Evolutionary conservation across 139 green algal species (phyloP).

Genomic region (Micractinium conductrix): DNA sequence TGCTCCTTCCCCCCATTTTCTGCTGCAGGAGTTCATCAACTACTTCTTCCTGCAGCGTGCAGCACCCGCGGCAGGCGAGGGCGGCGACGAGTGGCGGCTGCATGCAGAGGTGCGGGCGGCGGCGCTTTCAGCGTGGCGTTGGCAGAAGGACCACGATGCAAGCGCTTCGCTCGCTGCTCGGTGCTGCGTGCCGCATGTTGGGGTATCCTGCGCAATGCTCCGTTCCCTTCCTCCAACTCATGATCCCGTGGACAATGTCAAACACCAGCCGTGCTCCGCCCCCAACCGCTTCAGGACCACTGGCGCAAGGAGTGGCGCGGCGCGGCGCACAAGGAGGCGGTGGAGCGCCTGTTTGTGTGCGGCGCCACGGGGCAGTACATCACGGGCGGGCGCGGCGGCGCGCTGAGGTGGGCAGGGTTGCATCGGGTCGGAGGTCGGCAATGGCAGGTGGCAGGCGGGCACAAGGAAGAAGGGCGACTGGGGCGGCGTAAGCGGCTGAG

Average conservation of each 20-base stretch:
- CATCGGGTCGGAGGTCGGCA: too few relatives aligned
- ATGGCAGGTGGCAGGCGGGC: neutral
- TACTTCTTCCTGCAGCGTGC: slow-evolving; percentile 85
- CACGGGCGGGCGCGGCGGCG: slow-evolving; percentile 49
- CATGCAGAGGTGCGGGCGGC: neutral
- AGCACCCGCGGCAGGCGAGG: slow-evolving; percentile 2
- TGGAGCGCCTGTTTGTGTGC: slow-evolving; percentile 63
- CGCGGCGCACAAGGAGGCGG: slow-evolving; percentile 52
- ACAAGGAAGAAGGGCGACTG: neutral
- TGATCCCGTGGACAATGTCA: neutral
- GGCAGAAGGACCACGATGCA: neutral
- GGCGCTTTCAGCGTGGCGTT: too few relatives aligned
- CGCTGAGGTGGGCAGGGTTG: neutral
- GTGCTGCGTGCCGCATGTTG: neutral
- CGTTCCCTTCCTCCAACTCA: neutral
- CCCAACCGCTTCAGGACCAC: slow-evolving; percentile 40
- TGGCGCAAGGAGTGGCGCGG: slow-evolving; percentile 51
- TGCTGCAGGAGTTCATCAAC: slow-evolving; percentile 81
- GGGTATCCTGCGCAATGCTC: neutral
- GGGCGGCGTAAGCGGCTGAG: neutral
- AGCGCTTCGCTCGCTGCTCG: neutral
- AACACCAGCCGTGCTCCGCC: neutral
- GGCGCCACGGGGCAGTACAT: slow-evolving; percentile 79
- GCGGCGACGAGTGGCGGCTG: slow-evolving; percentile 10
- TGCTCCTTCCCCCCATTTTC: too few relatives aligned